Evolutionary conservation across 1,139 yeast species (phyloP), one percentile per base, ranked within the genome.

Genomic region (Lodderomyces margitis): DNA sequence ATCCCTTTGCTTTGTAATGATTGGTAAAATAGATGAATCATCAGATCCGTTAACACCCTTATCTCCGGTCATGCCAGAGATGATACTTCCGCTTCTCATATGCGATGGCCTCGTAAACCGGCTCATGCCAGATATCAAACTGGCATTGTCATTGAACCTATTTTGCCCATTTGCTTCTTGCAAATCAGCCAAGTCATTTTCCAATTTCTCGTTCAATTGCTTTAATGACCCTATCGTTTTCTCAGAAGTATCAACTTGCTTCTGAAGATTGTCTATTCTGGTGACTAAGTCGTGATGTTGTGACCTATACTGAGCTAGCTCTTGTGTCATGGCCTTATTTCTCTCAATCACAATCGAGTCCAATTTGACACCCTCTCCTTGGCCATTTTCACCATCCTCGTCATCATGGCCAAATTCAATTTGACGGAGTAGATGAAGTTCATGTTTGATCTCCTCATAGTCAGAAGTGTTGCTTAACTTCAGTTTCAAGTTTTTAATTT

Each of bases 1-100:
- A 60, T 92, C 98, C 60, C 98, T 79, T 64, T 92, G 98, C 55
- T 92, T 91, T 17, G 97, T 89, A 24, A 92, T 81, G 40, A 92
- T 88, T 0, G 96, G 95, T 37, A 92, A 65, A 33, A 92, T 83
- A 0, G 88, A 75, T 5, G 69, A 58, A 4, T 31, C 39, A n/a
- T 40, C 39, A 24, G 27, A 27, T n/a, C 30, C 35, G 11, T 40
- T 56, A 32, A 38, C 54, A 28, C 62, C 68, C 3, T 46, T 19
- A 7, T 32, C 36, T 16, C 47, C 43, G 2, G 64, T 61, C n/a
- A 49, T 42, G 1, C 68, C 69, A 20, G 80, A 80, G 5, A 74
- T 69, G 31, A 77, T 71, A 64, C 57, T 51, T 3, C 61, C 61
- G 37, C 49, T 53, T 21, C 62, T 62, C 1, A 70, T 68, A 31